These are phyloP conservation scores for Candida gigantensis DNA, from an alignment of 1,139 yeast species.

Conservation along the genomic window DNA sequence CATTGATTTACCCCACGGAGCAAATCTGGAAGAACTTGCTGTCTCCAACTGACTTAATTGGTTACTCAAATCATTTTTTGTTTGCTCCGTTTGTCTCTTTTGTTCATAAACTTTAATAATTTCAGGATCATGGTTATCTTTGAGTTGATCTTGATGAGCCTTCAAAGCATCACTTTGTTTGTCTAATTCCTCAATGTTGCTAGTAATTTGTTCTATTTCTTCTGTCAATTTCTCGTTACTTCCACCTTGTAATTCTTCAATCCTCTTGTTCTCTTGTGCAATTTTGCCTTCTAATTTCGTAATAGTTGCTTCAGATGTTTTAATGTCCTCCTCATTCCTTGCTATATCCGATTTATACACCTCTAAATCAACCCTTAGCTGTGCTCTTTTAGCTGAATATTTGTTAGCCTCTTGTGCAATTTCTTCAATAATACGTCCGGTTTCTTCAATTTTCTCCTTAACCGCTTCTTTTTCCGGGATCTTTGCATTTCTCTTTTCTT, in stretches of 20 bases:
- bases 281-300: conserved; percentile 28
- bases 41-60: conserved; percentile 11
- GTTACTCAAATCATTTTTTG: conserved; percentile 8
- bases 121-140: conserved; percentile 7
- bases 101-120: conserved; percentile 6
- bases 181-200: conserved; percentile 15
- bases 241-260: conserved; percentile 43
- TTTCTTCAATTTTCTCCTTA: conserved; percentile 16
- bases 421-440: conserved; percentile 14
- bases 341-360: conserved; percentile 12
- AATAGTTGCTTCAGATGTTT: conserved; percentile 25
- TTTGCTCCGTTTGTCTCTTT: conserved; percentile 3
- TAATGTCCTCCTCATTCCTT: conserved; percentile 12
- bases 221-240: conserved; percentile 30
- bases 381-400: conserved; percentile 20
- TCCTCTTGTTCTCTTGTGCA: conserved; percentile 33
- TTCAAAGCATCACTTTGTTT: conserved; percentile 4
- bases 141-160: conserved; percentile 4
- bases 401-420: conserved; percentile 18
- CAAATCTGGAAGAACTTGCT: conserved; percentile 29
- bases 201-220: conserved; percentile 13
- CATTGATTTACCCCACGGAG: conserved; percentile 52
- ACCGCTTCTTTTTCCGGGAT: conserved; percentile 17
- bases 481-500: conserved; percentile 15
- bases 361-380: conserved; percentile 9